Base-by-base conservation (phyloP, 1,284 basidiomycete species). In the Malassezia globosa region DNA sequence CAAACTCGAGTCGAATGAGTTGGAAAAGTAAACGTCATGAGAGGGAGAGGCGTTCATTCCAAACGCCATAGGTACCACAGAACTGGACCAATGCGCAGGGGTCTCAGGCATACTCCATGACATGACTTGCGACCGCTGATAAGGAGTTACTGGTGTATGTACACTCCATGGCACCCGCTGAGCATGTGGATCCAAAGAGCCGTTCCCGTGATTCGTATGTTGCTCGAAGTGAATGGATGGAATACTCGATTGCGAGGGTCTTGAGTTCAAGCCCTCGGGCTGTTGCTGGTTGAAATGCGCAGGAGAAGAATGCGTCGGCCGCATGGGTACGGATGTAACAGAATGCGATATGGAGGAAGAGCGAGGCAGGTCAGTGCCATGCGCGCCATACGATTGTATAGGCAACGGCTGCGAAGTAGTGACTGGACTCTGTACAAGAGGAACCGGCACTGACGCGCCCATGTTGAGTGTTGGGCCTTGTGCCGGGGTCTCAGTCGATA, bases 1-100 rank as follows among this genome's bases (percentile, higher is more conserved):
- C 26, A 46, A 51, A 22, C 43, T 46, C 6, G 44, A 19, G 27
- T 51, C 49, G 38, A 51, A 46, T 6, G 49, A 46, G 5, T 42
- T 27, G 4, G 49, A 51, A n/a, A 51, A 46, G 4, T 33, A 38
- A 22, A 51, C 42, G 18, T 51, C 43, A 16, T 29, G 33, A 2
- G 42, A 37, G 18, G 41, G 31, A 11, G 41, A 36, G 6, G 26
- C 37, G n/a, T 31, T 33, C 24, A 51, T 40, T 5, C 43, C 37
- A 18, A 43, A 19, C 7, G 19, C 21, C 37, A 51, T 41, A 7
- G 41, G 36, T 6, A 46, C 25, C 4, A 16, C 41, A 11, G 35
- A 18, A 35, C 25, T 27, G 3, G 42, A 31, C 7, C 1, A 31
- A 5, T 45, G 39, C 16, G 46, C 23, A 2, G 48, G 48, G 19